Conservation (phyloP, 163 green algal genomes). For the Chlamydomonas reinhardtii region DNA sequence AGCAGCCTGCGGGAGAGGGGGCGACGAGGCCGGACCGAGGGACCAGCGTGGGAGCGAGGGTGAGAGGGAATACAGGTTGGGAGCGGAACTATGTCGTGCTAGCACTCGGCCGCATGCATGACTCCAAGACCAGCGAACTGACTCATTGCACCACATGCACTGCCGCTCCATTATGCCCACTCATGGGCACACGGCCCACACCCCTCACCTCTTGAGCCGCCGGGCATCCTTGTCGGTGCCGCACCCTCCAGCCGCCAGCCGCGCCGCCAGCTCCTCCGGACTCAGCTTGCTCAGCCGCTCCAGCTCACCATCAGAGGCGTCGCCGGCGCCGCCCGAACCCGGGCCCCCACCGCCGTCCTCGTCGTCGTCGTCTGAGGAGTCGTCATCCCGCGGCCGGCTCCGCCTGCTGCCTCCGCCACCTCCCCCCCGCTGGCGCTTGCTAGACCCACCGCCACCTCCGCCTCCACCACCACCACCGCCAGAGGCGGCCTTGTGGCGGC, state of each 20-base stretch:
- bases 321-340: background rate
- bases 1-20: slow-evolving; percentile 71
- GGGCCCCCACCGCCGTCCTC: slow-evolving; percentile 13
- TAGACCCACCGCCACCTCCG: slow-evolving; percentile 17
- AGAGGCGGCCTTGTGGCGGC: slow-evolving; percentile 33
- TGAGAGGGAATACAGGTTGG: too few species aligned
- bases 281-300: slow-evolving; percentile 1
- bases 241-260: background rate
- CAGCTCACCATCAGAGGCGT: slow-evolving; percentile 37
- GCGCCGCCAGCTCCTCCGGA: slow-evolving; percentile 19
- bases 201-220: slow-evolving; percentile 68
- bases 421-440: background rate
- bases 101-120: too few species aligned
- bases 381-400: background rate
- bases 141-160: too few species aligned
- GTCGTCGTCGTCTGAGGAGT: background rate
- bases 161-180: too few species aligned
- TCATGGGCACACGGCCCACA: too few species aligned
- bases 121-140: too few species aligned
- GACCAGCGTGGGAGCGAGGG: too few species aligned
- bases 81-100: too few species aligned
- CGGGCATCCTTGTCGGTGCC: slow-evolving; percentile 70
- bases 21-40: background rate
- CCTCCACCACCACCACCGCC: background rate
- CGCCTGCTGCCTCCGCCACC: background rate